These are phyloP conservation scores for Paecilomyces niveus DNA, from an alignment of 2,329 filamentous ascomycete species.

Conservation along the genomic window DNA sequence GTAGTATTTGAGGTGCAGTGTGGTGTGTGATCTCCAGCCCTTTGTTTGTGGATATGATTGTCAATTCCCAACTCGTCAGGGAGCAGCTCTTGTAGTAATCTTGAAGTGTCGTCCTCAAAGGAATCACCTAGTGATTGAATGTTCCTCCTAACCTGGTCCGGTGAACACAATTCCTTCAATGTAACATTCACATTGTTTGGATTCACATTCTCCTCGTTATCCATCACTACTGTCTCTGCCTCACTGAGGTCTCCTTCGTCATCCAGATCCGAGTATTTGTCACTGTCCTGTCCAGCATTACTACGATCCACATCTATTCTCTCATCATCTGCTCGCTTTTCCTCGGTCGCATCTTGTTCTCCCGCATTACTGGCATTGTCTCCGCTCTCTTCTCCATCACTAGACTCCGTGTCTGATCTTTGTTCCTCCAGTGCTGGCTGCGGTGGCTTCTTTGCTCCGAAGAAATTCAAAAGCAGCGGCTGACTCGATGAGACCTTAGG, in stretches of 20 bases:
- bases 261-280: neutral
- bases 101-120: conserved; percentile 29
- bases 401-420: neutral
- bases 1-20: neutral
- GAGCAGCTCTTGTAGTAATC: conserved; percentile 18
- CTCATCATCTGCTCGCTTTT: neutral
- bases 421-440: neutral
- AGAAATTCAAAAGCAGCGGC: conserved; percentile 26
- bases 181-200: neutral
- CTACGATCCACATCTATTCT: neutral
- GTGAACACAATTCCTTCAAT: neutral
- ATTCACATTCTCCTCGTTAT: neutral
- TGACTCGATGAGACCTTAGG: conserved; percentile 27
- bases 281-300: neutral
- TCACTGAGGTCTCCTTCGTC: neutral
- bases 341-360: neutral
- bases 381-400: neutral
- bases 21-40: neutral
- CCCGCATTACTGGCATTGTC: neutral
- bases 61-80: conserved; percentile 13
- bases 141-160: neutral
- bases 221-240: neutral
- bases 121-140: conserved; percentile 8
- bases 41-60: conserved; percentile 4
- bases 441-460: conserved; percentile 10